Evolutionary conservation across 148 eudicot genomes (phyloP), one percentile per base, ranked within the genome.

Genomic region (Mesembryanthemum crystallinum): DNA sequence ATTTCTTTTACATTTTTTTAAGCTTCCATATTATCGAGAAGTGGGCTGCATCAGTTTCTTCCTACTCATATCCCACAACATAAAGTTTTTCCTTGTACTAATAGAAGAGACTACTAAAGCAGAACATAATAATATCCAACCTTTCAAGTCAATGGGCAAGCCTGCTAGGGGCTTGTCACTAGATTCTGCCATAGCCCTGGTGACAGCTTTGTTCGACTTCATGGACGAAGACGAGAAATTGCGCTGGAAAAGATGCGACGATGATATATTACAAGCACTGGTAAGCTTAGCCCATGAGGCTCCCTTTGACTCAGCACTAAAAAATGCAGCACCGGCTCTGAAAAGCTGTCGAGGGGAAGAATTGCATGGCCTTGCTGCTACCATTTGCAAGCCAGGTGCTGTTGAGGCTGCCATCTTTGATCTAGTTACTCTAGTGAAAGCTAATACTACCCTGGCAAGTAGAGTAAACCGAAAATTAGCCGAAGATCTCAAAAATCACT

Each of bases 111-210:
- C 6, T 35, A 2, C 39, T 35, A 35, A 3, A 35, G 6, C 39
- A 35, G 39, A 6, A 3, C 39, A 35, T 3, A 35, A 35, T 35
- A 35, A 6, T 2, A 35, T 35, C 39, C 39, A 35, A 35, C 39
- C n/a, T 21, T n/a, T 18, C n/a, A 23, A 67, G 61, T 94, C 70
- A 47, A 94, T 87, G 45, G 93, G 82, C 80, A 94, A 79, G 71
- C 92, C 95, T 24, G 88, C 66, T 1, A 76, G 65, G 72, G 89
- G 76, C 85, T 87, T 90, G 72, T 84, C 98, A 80, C 80, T 74
- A 52, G 90, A 83, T 74, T 89, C 87, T 14, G 93, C 85, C 87
- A 85, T 86, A 23, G 98, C 90, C 87, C 80, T 94, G 47, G 89
- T 79, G 17, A 74, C 82, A 79, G 83, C 68, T 59, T 78, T 87